Evolutionary conservation across 1,284 basidiomycete species (phyloP).

Genomic region (Cutaneotrichosporon curvatum): DNA sequence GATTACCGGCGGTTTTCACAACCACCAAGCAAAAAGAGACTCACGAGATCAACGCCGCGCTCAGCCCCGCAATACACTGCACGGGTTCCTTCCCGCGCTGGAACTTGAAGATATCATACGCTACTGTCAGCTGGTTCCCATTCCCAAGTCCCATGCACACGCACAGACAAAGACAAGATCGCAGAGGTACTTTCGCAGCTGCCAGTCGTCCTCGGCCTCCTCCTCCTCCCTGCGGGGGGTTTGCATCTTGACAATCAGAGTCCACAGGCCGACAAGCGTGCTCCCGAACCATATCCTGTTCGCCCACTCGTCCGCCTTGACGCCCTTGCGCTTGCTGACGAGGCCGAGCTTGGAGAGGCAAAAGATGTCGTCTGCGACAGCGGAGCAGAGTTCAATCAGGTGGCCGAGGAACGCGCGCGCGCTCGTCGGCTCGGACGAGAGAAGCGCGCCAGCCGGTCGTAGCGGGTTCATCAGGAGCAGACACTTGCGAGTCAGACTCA

Average conservation of each 20-base stretch:
- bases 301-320: conserved; percentile 31
- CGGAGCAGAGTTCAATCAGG: conserved; percentile 34
- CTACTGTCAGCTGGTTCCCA: conserved; percentile 11
- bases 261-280: conserved; percentile 37
- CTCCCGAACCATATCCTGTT: conserved; percentile 39
- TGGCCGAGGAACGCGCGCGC: conserved; percentile 31
- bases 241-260: conserved; percentile 20
- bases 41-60: conserved; percentile 36
- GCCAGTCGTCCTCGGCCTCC: conserved; percentile 27
- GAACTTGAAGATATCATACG: conserved; percentile 39
- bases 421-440: conserved; percentile 37
- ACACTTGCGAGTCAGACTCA: conserved; percentile 41
- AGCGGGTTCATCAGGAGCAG: conserved; percentile 40
- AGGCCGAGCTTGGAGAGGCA: conserved; percentile 37
- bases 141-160: conserved; percentile 6
- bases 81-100: conserved; percentile 35
- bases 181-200: conserved; percentile 32
- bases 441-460: conserved; percentile 34
- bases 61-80: conserved; percentile 34
- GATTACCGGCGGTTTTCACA: conserved; percentile 2
- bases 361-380: conserved; percentile 37
- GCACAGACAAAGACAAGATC: conserved; percentile 42
- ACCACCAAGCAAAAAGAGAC: conserved; percentile 5
- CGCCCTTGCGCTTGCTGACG: conserved; percentile 22
- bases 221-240: conserved; percentile 6